Evolutionary conservation across 306 rosid species (phyloP).

Genomic region (Fragaria iinumae): DNA sequence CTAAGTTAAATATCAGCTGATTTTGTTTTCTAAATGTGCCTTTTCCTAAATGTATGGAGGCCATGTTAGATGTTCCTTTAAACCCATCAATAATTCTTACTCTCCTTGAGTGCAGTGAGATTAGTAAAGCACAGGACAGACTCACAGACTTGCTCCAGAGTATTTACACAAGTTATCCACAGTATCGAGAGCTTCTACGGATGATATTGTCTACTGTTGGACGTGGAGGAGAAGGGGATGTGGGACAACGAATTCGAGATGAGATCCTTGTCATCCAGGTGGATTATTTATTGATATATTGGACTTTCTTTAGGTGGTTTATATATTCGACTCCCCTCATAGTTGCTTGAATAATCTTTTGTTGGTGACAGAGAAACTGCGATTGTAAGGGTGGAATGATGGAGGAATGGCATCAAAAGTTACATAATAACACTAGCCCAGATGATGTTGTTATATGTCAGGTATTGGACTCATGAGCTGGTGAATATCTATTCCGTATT

Average conservation of each 20-base stretch:
- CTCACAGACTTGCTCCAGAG: slow-evolving; percentile 83
- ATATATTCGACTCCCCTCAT: slow-evolving; percentile 15
- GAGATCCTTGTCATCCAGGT: slow-evolving; percentile 97
- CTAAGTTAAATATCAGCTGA: slow-evolving; percentile 1
- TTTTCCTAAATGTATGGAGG: slow-evolving; percentile 7
- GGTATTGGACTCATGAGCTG: slow-evolving; percentile 49
- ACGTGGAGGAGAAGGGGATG: slow-evolving; percentile 98
- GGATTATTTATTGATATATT: slow-evolving; percentile 21
- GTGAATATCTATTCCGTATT: slow-evolving; percentile 18
- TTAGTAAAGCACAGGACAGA: slow-evolving; percentile 93
- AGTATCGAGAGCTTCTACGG: slow-evolving; percentile 69
- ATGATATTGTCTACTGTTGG: slow-evolving; percentile 97
- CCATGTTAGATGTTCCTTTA: slow-evolving; percentile 23
- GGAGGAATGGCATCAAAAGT: slow-evolving; percentile 99
- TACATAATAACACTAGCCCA: slow-evolving; percentile 98
- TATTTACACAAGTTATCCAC: slow-evolving; percentile 65
- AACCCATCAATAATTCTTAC: slow-evolving; percentile 16
- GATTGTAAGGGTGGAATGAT: slow-evolving; percentile 88
- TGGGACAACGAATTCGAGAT: slow-evolving; percentile 98
- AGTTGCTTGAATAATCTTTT: slow-evolving; percentile 22
- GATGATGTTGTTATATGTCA: slow-evolving; percentile 98
- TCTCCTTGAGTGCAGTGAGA: slow-evolving; percentile 63
- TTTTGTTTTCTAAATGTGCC: not conserved
- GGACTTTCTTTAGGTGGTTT: slow-evolving; percentile 6
- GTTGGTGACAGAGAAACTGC: slow-evolving; percentile 66